Conservation (phyloP, 202 grass and related monocot genomes). For the Setaria italica region DNA sequence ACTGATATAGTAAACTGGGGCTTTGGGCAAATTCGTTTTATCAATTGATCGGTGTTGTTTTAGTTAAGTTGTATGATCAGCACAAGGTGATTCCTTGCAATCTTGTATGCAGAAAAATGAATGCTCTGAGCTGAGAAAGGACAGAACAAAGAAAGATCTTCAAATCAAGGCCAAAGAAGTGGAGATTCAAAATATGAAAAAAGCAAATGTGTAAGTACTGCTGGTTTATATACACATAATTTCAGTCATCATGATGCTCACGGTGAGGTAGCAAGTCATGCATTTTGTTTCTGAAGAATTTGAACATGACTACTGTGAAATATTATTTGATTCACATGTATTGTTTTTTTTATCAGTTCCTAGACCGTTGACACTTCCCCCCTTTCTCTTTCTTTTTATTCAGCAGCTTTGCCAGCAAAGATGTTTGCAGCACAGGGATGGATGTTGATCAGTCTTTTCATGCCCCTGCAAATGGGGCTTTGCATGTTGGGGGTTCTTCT, state of each 20-base stretch:
- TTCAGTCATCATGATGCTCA: no score
- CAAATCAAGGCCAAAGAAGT: slow-evolving; percentile 78
- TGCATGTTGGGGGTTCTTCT: slow-evolving; percentile 42
- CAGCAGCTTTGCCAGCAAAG: slow-evolving; percentile 28
- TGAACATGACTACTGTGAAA: neutral
- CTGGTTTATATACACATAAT: neutral
- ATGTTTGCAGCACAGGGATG: slow-evolving; percentile 26
- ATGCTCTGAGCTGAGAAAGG: slow-evolving; percentile 63
- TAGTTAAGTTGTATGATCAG: neutral
- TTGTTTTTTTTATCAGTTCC: slow-evolving; percentile 21
- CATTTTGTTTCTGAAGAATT: neutral
- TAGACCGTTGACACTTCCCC: neutral
- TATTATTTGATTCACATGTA: slow-evolving; percentile 17
- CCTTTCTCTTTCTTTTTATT: neutral
- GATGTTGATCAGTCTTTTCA: slow-evolving; percentile 46
- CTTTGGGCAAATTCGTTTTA: neutral
- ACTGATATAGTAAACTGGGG: neutral
- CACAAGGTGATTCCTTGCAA: neutral
- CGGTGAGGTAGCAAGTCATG: neutral
- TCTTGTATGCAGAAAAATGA: slow-evolving; percentile 70
- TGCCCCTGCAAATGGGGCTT: slow-evolving; percentile 42
- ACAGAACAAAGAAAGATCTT: slow-evolving; percentile 64
- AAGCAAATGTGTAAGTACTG: slow-evolving; percentile 57
- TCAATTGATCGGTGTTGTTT: neutral
- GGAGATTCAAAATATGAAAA: slow-evolving; percentile 72